Evolutionary conservation across 768 basidiomycete species (phyloP), one percentile per base, ranked within the genome.

Genomic region (Mycena rosella): DNA sequence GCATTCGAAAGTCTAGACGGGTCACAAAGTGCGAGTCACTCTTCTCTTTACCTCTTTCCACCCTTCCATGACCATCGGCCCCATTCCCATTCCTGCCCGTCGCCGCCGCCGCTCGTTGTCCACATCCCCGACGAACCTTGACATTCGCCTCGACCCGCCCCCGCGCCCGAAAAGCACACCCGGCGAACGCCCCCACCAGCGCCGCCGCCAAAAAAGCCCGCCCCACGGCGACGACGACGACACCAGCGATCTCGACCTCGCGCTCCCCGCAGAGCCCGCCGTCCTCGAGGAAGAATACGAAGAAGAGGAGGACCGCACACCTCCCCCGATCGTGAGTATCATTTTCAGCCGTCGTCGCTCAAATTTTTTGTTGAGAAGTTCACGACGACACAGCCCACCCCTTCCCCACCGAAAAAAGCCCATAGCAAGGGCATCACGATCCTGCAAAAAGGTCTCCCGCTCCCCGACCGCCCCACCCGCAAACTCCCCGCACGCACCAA

Each of bases 81-180:
- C 70, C 52, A 74, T 75, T 30, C 63, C 74, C 53, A 54, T 73
- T 64, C 49, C 66, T 18, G 63, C 53, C 36, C 87, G 89, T 51
- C 86, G 84, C 57, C 86, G 91, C 68, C 87, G 91, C 57, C 90
- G 92, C 76, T 91, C 91, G 7, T 32, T 32, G 85, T 87, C 53
- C 87, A 88, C 15, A 76, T 83, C 81, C 81, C 75, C 71, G 80
- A 73, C 71, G 58, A 72, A 67, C 65, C 59, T 66, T 34, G 68
- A 61, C n/a, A 75, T 78, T 44, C 26, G 61, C 13, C 72, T 86
- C 26, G 73, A 81, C 1, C 87, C 89, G 8, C 89, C 89, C 9
- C 91, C 89, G 5, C 85, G 92, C 22, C 91, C 92, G 22, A 92
- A 93, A 76, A 91, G 90, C 17, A 91, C 92, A 0, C 91, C 92